Conservation (phyloP, 2,329 filamentous ascomycete genomes). For the Dryadomyces sulphureus region DNA sequence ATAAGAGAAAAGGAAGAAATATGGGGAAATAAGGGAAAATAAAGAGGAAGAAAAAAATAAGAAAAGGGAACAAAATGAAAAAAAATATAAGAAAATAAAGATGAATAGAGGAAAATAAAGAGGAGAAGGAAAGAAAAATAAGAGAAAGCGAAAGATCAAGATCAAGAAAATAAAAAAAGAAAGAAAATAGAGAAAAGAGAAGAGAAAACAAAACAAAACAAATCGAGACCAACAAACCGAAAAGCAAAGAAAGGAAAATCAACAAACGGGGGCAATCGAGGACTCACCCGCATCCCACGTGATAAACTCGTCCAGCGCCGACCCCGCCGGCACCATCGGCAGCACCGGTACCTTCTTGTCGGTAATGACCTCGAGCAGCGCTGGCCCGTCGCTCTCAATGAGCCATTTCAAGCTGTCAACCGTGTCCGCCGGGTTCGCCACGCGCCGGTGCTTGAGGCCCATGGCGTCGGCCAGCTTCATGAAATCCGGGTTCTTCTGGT, state of each 20-base stretch:
- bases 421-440: slow-evolving; percentile 62
- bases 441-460: slow-evolving; percentile 63
- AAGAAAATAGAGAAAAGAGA: too few relatives aligned
- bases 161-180: too few relatives aligned
- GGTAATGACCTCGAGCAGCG: slow-evolving; percentile 79
- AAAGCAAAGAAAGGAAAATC: too few relatives aligned
- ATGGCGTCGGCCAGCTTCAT: slow-evolving; percentile 87
- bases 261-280: too few relatives aligned
- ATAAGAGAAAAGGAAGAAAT: background rate
- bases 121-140: slow-evolving; percentile 1
- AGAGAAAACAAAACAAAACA: too few relatives aligned
- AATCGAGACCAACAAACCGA: too few relatives aligned
- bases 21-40: background rate
- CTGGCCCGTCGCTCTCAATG: slow-evolving; percentile 78
- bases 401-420: slow-evolving; percentile 73
- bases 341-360: slow-evolving; percentile 91
- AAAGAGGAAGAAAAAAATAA: too few relatives aligned
- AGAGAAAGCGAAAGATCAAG: slow-evolving; percentile 4
- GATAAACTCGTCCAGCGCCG: slow-evolving; percentile 82
- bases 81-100: too few relatives aligned
- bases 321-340: slow-evolving; percentile 88
- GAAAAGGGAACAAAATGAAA: too few relatives aligned
- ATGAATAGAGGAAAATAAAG: background rate
- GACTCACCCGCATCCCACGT: slow-evolving; percentile 64
- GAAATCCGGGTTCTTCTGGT: slow-evolving; percentile 92